Conservation (phyloP, 2,329 filamentous ascomycete genomes). For the Zasmidium citrigriseum region DNA sequence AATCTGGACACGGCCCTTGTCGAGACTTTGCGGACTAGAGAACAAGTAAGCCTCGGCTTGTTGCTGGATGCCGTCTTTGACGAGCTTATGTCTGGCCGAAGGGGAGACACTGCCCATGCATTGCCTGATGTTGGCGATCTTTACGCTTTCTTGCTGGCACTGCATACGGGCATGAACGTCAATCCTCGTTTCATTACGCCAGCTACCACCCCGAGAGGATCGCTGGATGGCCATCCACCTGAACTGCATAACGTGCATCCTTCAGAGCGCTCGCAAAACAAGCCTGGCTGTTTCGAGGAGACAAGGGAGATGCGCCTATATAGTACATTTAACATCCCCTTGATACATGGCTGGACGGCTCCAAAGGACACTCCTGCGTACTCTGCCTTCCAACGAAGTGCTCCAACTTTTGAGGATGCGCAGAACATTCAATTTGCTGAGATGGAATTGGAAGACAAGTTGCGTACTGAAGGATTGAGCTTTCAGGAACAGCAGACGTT, state of each 20-base stretch:
- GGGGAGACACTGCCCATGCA: conserved; percentile 62
- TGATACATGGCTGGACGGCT: conserved; percentile 93
- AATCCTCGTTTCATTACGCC: conserved; percentile 80
- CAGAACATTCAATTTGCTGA: conserved; percentile 87
- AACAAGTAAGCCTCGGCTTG: conserved; percentile 83
- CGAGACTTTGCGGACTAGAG: conserved; percentile 73
- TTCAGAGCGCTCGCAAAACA: conserved; percentile 43
- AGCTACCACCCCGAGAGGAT: conserved; percentile 23
- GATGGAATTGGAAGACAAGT: conserved; percentile 82
- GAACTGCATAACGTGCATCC: conserved; percentile 40
- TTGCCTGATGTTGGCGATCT: conserved; percentile 87
- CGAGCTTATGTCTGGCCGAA: conserved; percentile 78
- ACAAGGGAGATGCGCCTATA: conserved; percentile 91
- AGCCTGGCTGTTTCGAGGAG: conserved; percentile 77
- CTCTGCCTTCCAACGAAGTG: conserved; percentile 70
- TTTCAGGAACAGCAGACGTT: conserved; percentile 76
- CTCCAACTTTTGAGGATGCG: conserved; percentile 85
- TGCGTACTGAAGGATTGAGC: conserved; percentile 65
- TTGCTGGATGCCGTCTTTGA: conserved; percentile 89
- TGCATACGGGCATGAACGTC: conserved; percentile 97
- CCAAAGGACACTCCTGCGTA: conserved; percentile 66
- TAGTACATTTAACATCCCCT: conserved; percentile 79
- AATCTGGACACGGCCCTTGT: conserved; percentile 69
- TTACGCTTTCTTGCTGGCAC: conserved; percentile 80
- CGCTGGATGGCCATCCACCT: conserved; percentile 25